These are phyloP conservation scores for Penicillium canariense DNA, from an alignment of 495 filamentous ascomycete species.

Conservation along the genomic window DNA sequence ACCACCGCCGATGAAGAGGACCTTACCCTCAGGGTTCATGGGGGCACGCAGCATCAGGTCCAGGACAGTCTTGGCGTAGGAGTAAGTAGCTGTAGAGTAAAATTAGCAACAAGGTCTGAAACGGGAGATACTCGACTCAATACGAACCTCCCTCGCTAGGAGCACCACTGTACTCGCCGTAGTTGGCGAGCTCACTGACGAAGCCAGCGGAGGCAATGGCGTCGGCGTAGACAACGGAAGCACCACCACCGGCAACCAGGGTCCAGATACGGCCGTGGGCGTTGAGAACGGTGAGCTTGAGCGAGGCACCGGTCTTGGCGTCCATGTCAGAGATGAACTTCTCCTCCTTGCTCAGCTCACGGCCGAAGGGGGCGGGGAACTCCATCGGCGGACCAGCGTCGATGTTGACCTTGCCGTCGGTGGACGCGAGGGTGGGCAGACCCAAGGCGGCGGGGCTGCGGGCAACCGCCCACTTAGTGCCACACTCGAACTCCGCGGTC, in stretches of 20 bases:
- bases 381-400: conserved; percentile 98
- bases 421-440: conserved; percentile 54
- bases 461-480: conserved; percentile 96
- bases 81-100: conserved; percentile 73
- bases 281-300: conserved; percentile 98
- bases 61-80: conserved; percentile 94
- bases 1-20: conserved; percentile 98
- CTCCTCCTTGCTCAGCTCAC: conserved; percentile 97
- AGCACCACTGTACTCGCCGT: conserved; percentile 98
- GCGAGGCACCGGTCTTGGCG: conserved; percentile 97
- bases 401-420: conserved; percentile 77
- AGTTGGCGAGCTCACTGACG: conserved; percentile 95
- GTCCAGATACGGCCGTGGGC: conserved; percentile 91
- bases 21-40: conserved; percentile 82
- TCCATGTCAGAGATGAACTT: conserved; percentile 98
- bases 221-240: conserved; percentile 97
- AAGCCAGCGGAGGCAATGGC: conserved; percentile 97
- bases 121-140: too few species aligned
- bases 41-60: conserved; percentile 97
- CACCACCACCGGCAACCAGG: conserved; percentile 97
- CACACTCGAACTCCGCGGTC: conserved; percentile 99
- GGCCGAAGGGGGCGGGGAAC: conserved; percentile 97
- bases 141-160: conserved; percentile 98
- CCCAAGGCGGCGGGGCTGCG: conserved; percentile 85
- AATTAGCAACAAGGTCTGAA: too few species aligned